A percentile compares a stretch with the other conserved stretches of the same genome.
Evolutionary conservation across 73 alveolate genomes (phyloP).

Genomic region (Durusdinium trenchii): DNA sequence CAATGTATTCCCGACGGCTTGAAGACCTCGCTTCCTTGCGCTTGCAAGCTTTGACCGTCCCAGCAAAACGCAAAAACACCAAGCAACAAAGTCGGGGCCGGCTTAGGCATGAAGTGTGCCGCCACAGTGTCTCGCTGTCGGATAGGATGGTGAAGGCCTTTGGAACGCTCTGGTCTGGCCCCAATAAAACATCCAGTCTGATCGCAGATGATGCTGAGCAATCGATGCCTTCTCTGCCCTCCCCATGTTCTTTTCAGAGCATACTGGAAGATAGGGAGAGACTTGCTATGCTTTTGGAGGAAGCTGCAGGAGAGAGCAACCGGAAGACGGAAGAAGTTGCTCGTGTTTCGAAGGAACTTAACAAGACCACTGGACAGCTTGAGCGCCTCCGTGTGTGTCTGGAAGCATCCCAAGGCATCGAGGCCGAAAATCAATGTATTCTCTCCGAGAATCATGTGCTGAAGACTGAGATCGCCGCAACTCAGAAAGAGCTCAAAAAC

Average conservation of each 20-base stretch:
- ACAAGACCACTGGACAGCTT: background rate
- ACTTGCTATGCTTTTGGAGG: constrained; percentile 62
- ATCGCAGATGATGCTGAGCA: constrained; percentile 10
- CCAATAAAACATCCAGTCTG: background rate
- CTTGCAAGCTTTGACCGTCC: background rate
- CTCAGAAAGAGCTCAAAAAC: too few species aligned
- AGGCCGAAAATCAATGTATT: background rate
- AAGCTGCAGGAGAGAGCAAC: constrained; percentile 5
- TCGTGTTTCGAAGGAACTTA: background rate
- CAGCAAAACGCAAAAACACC: background rate
- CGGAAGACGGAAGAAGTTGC: background rate
- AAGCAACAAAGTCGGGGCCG: background rate
- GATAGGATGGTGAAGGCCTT: background rate
- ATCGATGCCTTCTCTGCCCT: too few species aligned
- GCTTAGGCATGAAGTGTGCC: background rate
- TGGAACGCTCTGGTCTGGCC: background rate
- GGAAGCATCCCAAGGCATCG: background rate
- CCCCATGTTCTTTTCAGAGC: too few species aligned
- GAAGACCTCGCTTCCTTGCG: background rate
- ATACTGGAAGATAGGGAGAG: constrained; percentile 48
- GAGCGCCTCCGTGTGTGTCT: background rate
- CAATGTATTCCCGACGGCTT: background rate
- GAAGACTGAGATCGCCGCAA: too few species aligned
- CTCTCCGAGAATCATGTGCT: background rate
- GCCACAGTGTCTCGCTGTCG: background rate